Percentiles rank a stretch among this genome's conserved stretches.
Evolutionary conservation across 192 early-diverging fungal genomes (phyloP).

Genomic region (Entrophospora sp.): DNA sequence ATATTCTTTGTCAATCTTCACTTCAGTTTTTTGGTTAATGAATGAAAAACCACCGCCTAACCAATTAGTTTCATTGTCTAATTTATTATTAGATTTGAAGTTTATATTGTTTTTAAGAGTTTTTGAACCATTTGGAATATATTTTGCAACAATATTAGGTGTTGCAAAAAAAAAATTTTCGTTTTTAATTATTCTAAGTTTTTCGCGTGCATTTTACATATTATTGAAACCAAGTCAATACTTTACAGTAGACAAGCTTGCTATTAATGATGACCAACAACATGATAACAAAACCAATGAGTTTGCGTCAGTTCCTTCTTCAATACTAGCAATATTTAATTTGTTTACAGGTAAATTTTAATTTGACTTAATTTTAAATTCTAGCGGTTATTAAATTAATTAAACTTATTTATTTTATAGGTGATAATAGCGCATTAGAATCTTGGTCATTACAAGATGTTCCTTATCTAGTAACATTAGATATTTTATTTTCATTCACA

Average conservation of each 20-base stretch:
- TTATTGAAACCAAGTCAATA: neutral
- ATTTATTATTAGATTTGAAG: neutral
- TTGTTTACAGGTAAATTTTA: no score
- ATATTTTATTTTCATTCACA: no score
- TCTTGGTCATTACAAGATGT: no score
- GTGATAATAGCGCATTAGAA: no score
- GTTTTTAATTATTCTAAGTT: neutral
- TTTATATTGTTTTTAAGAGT: neutral
- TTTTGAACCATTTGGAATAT: neutral
- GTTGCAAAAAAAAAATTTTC: neutral
- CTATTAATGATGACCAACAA: neutral
- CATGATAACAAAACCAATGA: neutral
- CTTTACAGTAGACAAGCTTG: neutral
- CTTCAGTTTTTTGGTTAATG: neutral
- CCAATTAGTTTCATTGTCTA: neutral
- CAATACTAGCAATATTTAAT: no score
- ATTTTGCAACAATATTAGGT: neutral
- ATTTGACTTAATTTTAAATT: no score
- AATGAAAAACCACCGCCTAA: neutral
- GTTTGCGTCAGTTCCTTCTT: neutral
- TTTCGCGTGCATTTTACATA: neutral
- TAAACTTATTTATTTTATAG: no score
- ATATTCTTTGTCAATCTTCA: neutral
- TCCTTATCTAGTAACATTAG: no score
- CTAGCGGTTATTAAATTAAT: no score